Evolutionary conservation across 331 rosid species (phyloP).

Genomic region (Quercus phellos): DNA sequence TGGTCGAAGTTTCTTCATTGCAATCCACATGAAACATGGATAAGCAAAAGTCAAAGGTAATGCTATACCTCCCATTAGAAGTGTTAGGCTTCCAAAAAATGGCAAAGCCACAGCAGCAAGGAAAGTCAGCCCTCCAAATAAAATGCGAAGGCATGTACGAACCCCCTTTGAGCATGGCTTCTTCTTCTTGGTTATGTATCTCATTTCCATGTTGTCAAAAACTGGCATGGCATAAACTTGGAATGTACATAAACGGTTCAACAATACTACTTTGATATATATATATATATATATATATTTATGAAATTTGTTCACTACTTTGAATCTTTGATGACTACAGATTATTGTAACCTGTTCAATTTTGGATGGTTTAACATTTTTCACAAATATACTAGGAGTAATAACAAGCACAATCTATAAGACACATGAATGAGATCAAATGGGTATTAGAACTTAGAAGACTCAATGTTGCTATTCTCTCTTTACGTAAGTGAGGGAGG

Average conservation of each 20-base stretch:
- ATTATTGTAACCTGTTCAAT: too few species aligned
- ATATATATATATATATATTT: too few species aligned
- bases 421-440: too few species aligned
- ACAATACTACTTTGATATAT: neutral
- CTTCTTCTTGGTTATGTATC: constrained; percentile 40
- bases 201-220: constrained; percentile 53
- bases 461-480: too few species aligned
- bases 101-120: constrained; percentile 51
- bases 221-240: constrained; percentile 61
- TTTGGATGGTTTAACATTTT: neutral
- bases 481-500: too few species aligned
- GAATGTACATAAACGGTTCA: constrained; percentile 42
- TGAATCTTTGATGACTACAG: neutral
- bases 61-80: constrained; percentile 44
- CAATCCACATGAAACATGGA: constrained; percentile 73
- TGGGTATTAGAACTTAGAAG: too few species aligned
- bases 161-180: constrained; percentile 28
- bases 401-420: too few species aligned
- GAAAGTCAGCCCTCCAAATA: constrained; percentile 50
- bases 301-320: too few species aligned
- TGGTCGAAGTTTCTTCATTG: constrained; percentile 43
- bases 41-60: constrained; percentile 58
- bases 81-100: constrained; percentile 39
- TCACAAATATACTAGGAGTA: neutral
- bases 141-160: constrained; percentile 25